Evolutionary conservation across 1,284 basidiomycete genomes (phyloP).

Genomic region (Prillingera fragicola): DNA sequence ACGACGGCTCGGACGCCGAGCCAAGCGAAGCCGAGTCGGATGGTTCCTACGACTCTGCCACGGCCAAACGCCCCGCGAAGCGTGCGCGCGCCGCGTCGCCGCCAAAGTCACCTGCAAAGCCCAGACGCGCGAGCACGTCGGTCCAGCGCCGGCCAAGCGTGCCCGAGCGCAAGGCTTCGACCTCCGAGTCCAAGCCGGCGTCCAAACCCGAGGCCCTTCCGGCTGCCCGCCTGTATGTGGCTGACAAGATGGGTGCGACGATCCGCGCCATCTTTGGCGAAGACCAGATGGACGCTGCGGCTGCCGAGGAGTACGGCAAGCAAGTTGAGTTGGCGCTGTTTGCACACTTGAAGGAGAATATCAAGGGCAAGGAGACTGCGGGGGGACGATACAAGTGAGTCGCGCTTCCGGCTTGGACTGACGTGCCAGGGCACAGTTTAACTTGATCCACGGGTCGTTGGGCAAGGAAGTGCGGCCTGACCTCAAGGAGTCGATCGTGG

Average conservation of each 20-base stretch:
- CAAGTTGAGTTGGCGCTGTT: conserved; percentile 35
- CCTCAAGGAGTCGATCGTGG: conserved; percentile 21
- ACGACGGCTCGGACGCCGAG: conserved; percentile 6
- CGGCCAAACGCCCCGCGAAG: background rate
- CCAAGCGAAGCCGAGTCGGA: conserved; percentile 7
- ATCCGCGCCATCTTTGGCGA: conserved; percentile 26
- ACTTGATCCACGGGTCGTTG: conserved; percentile 32
- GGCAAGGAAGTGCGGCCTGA: conserved; percentile 26
- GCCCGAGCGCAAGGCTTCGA: conserved; percentile 8
- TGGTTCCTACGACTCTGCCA: background rate
- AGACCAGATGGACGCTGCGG: conserved; percentile 15
- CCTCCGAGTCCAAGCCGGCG: conserved; percentile 1
- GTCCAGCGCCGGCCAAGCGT: no score
- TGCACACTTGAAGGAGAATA: conserved; percentile 29
- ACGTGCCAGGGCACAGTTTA: conserved; percentile 38
- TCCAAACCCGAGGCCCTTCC: conserved; percentile 16
- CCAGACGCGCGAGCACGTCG: no score
- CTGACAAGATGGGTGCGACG: conserved; percentile 26
- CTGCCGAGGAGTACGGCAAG: conserved; percentile 18
- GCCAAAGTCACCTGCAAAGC: background rate
- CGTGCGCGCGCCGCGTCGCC: background rate
- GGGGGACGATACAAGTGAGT: conserved; percentile 42
- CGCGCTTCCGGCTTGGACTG: background rate
- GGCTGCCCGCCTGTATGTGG: conserved; percentile 32
- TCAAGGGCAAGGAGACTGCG: conserved; percentile 34